Evolutionary conservation across 1,284 basidiomycete species (phyloP), one percentile per base, ranked within the genome.

Genomic region (Melampsora americana): DNA sequence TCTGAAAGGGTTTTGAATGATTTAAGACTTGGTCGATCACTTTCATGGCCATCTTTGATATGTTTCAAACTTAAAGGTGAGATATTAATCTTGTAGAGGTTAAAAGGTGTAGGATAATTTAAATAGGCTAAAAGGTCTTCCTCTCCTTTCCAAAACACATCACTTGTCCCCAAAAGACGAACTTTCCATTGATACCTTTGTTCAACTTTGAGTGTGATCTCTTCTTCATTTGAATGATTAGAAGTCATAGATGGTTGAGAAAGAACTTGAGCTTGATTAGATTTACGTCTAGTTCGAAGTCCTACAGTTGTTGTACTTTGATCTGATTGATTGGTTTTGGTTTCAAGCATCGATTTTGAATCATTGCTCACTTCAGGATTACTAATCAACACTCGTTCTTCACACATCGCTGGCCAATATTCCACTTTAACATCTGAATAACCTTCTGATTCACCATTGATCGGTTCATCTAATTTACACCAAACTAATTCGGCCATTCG

Each of bases 401-500:
- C 86, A 12, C 92, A 86, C 23, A 91, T 80, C 1, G 86, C 89
- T 1, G 90, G 90, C 90, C 90, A 92, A 78, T 88, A 88, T 30
- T 82, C 79, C 78, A 92, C 89, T 23, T 80, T 79, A 65, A 86
- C 84, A 20, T 83, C 84, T 11, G 79, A 59, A 44, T 82, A 80
- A 0, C 66, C 83, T 83, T 1, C 83, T 82, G 4, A 84, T 80
- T 59, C 46, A 0, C 83, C 84, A 16, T 80, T 78, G 69, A 91
- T 88, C 0, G 88, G 85, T 3, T 83, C 80, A 50, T 85, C 82
- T 42, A 92, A 82, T 20, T 85, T 84, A 77, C 88, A 89, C 90
- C 91, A 92, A 6, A 92, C 85, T 28, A 92, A 79, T 81, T 92
- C 91, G 26, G 87, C 88, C 42, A 87, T 85, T 77, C 90, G 85